Evolutionary conservation across 2,329 filamentous ascomycete genomes (phyloP).

Genomic region (Xylariaceae sp.): DNA sequence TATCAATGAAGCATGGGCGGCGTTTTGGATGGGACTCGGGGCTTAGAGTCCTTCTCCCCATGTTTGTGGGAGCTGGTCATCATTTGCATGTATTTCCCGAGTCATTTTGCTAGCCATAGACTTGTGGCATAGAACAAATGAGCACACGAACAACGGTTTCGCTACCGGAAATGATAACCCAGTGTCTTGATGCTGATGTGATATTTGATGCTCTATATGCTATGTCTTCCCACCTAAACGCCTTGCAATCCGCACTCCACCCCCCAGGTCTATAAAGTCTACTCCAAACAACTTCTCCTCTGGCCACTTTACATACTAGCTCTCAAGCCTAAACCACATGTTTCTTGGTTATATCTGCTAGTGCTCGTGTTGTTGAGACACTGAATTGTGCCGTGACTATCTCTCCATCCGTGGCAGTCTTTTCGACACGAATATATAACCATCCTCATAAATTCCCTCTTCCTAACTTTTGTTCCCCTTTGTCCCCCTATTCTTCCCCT

Average conservation of each 20-base stretch:
- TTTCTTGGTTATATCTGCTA: background rate
- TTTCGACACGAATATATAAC: background rate
- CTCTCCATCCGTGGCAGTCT: background rate
- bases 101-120: constrained; percentile 19
- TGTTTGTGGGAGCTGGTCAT: constrained; percentile 39
- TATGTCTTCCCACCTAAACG: constrained; percentile 20
- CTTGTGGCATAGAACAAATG: constrained; percentile 35
- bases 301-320: background rate
- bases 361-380: background rate
- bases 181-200: constrained; percentile 3
- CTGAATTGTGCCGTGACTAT: background rate
- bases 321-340: constrained; percentile 5
- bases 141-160: constrained; percentile 28
- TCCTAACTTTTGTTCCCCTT: background rate
- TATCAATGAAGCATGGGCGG: constrained; percentile 41
- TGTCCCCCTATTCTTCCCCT: constrained; percentile 5
- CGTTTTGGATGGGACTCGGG: constrained; percentile 42
- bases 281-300: background rate
- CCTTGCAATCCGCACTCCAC: constrained; percentile 14
- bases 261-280: constrained; percentile 21
- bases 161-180: constrained; percentile 12
- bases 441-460: background rate
- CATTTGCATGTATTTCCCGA: constrained; percentile 28
- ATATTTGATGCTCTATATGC: constrained; percentile 20
- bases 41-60: constrained; percentile 38